Evolutionary conservation across 2,329 filamentous ascomycete species (phyloP).

Genomic region (Colletotrichum euphorbiae): DNA sequence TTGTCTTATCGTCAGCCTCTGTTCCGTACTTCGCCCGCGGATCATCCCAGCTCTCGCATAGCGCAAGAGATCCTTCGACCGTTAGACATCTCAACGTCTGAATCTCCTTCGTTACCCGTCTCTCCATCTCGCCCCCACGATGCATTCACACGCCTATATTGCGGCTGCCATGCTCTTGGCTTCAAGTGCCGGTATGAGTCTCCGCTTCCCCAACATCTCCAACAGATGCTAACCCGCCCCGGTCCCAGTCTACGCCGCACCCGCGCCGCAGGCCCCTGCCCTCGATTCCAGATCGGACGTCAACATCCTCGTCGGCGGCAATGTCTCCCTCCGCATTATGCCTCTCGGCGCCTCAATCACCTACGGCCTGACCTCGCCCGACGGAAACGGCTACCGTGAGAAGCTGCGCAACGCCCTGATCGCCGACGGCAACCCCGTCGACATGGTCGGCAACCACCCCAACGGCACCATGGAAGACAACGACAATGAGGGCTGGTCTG

Average conservation of each 20-base stretch:
- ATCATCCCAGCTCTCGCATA: neutral
- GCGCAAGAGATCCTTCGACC: neutral
- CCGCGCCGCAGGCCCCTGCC: constrained; percentile 19
- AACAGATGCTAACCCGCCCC: constrained; percentile 6
- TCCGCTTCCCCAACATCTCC: neutral
- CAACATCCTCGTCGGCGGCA: constrained; percentile 40
- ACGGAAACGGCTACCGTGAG: constrained; percentile 55
- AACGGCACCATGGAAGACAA: constrained; percentile 55
- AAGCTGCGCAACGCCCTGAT: constrained; percentile 48
- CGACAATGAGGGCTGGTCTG: constrained; percentile 59
- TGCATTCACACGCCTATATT: constrained; percentile 21
- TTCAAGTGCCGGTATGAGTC: constrained; percentile 28
- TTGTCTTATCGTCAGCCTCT: neutral
- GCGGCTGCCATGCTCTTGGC: constrained; percentile 33
- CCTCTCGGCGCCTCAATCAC: constrained; percentile 59
- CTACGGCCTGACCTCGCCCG: constrained; percentile 50
- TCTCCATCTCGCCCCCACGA: neutral
- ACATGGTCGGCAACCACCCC: constrained; percentile 56
- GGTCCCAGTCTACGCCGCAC: constrained; percentile 38
- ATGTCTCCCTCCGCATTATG: constrained; percentile 55
- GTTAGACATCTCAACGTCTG: neutral
- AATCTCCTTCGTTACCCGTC: neutral
- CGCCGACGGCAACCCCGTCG: constrained; percentile 49
- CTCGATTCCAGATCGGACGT: constrained; percentile 31
- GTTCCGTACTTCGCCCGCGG: neutral